phyloP scores from a whole-genome alignment of 2,329 filamentous ascomycete genomes.

The Calycina herbarum region DNA sequence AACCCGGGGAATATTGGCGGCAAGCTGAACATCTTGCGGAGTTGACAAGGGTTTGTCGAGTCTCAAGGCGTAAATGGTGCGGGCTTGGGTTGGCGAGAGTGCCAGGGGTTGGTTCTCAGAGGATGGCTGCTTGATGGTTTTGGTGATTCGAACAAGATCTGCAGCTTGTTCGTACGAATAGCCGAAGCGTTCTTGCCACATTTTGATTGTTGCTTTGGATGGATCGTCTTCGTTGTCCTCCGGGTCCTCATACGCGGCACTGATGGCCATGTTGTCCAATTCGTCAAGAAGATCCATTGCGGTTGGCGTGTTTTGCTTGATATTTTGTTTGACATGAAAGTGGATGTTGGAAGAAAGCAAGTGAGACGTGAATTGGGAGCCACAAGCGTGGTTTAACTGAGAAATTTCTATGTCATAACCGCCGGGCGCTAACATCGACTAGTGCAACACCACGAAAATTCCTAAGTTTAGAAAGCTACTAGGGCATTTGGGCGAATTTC shows the following conservation, averaged over 20 bases:
- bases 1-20: constrained; percentile 20
- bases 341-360: too few species aligned
- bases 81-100: constrained; percentile 12
- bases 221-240: not conserved
- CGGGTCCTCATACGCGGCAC: not conserved
- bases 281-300: not conserved
- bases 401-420: too few species aligned
- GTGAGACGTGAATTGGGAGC: too few species aligned
- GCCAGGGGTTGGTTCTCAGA: not conserved
- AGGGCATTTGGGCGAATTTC: too few species aligned
- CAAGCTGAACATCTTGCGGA: constrained; percentile 24
- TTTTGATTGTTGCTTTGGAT: constrained; percentile 7
- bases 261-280: not conserved
- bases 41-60: constrained; percentile 27
- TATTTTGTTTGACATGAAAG: too few species aligned
- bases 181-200: constrained; percentile 11
- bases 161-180: constrained; percentile 41
- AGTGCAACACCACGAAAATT: too few species aligned
- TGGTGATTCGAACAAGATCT: constrained; percentile 6
- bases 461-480: too few species aligned
- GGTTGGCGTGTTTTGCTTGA: not conserved
- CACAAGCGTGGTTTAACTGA: too few species aligned
- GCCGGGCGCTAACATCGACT: too few species aligned
- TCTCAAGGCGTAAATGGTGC: constrained; percentile 26
- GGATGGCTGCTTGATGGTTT: not conserved